Evolutionary conservation across 2,329 filamentous ascomycete genomes (phyloP).

Genomic region (Sclerotiophoma versabilis): DNA sequence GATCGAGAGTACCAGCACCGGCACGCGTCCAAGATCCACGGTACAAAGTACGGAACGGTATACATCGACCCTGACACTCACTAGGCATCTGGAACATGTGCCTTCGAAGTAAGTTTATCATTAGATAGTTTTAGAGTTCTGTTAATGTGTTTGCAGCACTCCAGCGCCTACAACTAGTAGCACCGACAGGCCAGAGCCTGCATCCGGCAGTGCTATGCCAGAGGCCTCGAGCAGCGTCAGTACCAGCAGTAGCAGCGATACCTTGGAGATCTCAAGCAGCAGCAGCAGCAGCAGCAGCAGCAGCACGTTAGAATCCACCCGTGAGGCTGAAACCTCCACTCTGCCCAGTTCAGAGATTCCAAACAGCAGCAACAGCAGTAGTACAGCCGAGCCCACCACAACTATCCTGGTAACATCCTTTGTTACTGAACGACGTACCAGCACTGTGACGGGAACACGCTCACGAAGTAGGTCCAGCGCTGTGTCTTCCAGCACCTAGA

Average conservation of each 20-base stretch:
- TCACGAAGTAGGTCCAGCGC: background rate
- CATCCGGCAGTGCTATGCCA: background rate
- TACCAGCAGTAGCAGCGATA: background rate
- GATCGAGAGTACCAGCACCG: constrained; percentile 43
- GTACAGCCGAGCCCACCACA: background rate
- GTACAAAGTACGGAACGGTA: background rate
- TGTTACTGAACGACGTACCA: constrained; percentile 2
- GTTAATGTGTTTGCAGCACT: background rate
- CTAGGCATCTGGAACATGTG: background rate
- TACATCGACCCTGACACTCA: background rate
- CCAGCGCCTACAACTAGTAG: background rate
- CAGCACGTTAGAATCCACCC: no score
- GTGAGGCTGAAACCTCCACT: no score
- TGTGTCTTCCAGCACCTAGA: background rate
- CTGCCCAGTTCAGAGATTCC: no score
- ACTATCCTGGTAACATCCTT: background rate
- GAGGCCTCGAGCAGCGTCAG: background rate
- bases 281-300: background rate
- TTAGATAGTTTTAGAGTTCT: no score
- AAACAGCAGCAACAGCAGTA: no score
- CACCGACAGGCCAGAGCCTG: background rate
- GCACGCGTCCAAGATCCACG: background rate
- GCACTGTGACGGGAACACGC: background rate
- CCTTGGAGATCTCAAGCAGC: background rate
- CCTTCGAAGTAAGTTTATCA: background rate